phyloP scores from a whole-genome alignment of 78 protist genomes.

The Dictyostelium purpureum region DNA sequence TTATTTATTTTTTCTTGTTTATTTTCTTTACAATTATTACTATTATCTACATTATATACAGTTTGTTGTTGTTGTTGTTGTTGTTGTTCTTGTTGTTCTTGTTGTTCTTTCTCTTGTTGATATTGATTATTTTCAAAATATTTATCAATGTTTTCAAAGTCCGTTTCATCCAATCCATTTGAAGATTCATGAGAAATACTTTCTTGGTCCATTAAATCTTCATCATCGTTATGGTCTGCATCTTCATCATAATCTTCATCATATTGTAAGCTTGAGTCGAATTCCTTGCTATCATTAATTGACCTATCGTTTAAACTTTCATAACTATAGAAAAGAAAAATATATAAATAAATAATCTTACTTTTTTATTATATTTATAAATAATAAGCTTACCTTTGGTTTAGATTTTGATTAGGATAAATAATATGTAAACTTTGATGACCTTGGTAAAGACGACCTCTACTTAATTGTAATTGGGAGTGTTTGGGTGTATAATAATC shows the following conservation, averaged over 20 bases:
- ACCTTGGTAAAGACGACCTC: background rate
- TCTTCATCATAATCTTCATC: background rate
- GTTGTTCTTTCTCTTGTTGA: background rate
- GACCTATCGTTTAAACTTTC: background rate
- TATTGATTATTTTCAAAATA: slow-evolving; percentile 3
- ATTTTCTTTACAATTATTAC: background rate
- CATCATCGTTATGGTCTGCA: background rate
- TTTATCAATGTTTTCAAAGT: slow-evolving; percentile 45
- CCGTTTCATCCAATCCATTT: slow-evolving; percentile 47
- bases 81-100: background rate
- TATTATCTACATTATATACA: too few species aligned
- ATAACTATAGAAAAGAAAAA: background rate
- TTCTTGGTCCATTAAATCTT: background rate
- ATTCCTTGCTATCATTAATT: background rate
- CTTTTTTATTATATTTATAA: background rate
- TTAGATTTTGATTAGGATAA: slow-evolving; percentile 9
- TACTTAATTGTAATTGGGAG: slow-evolving; percentile 1
- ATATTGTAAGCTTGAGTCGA: background rate
- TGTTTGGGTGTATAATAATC: slow-evolving; percentile 3
- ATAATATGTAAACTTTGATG: slow-evolving; percentile 2
- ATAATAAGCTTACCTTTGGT: too few species aligned
- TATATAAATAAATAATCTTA: background rate
- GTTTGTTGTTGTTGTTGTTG: background rate
- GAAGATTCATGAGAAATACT: background rate
- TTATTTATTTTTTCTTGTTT: background rate